These are phyloP conservation scores for Nakazawaea anatomiae DNA, from an alignment of 805 yeast genomes.

Conservation along the genomic window DNA sequence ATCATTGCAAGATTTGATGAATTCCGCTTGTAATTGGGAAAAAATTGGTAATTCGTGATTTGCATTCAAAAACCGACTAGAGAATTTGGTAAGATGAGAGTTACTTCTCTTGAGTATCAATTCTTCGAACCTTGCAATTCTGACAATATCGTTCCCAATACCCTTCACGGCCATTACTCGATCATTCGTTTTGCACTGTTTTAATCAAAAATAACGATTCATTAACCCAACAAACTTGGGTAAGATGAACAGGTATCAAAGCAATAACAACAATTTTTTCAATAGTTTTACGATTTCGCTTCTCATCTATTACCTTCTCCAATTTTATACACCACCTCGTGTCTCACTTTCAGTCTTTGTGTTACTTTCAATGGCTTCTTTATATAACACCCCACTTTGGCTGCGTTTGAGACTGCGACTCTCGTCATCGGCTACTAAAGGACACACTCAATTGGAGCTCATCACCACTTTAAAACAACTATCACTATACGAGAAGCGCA, in stretches of 20 bases:
- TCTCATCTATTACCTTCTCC: constrained; percentile 19
- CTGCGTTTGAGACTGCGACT: background rate
- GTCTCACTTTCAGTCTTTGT: constrained; percentile 14
- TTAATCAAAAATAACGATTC: too few relatives aligned
- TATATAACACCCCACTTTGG: constrained; percentile 19
- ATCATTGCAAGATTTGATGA: background rate
- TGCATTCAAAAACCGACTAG: background rate
- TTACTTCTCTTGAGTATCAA: background rate
- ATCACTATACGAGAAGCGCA: constrained; percentile 13
- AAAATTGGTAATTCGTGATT: constrained; percentile 1
- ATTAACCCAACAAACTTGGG: too few relatives aligned
- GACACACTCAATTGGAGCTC: constrained; percentile 1
- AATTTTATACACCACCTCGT: constrained; percentile 1
- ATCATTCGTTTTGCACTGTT: too few relatives aligned
- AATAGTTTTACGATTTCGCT: constrained; percentile 23
- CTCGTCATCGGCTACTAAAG: constrained; percentile 10
- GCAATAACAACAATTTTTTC: constrained; percentile 11
- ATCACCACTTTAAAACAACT: constrained; percentile 3
- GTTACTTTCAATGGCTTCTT: constrained; percentile 23
- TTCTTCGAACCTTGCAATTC: background rate
- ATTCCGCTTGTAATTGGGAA: background rate
- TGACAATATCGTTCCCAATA: constrained; percentile 3
- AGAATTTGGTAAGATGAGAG: background rate
- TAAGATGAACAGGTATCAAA: background rate
- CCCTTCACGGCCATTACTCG: constrained; percentile 5